phyloP scores from a whole-genome alignment of 1,284 basidiomycete genomes.

The Sphagnurus paluster region DNA sequence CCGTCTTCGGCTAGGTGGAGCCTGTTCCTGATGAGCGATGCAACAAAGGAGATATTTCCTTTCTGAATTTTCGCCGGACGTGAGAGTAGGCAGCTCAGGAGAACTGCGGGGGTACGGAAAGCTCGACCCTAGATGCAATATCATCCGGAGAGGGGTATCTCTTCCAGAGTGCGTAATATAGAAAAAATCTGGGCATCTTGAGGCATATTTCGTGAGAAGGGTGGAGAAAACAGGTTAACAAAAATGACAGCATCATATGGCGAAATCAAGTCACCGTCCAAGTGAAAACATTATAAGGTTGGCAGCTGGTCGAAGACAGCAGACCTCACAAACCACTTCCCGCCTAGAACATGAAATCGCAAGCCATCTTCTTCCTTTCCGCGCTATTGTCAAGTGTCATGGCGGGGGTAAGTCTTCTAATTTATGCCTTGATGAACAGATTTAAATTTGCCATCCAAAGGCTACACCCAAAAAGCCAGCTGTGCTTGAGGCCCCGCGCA shows the following conservation, averaged over 20 bases:
- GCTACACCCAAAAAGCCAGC: neutral
- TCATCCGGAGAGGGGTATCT: neutral
- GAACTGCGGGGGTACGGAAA: neutral
- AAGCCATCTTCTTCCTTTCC: neutral
- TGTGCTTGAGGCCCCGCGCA: slow-evolving; percentile 17
- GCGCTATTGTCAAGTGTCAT: neutral
- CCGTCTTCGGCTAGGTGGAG: neutral
- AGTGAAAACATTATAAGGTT: neutral
- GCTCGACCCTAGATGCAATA: slow-evolving; percentile 1
- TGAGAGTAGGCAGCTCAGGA: neutral
- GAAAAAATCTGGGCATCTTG: neutral
- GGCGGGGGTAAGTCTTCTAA: neutral
- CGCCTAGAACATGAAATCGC: neutral
- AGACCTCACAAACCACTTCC: neutral
- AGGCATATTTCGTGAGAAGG: neutral
- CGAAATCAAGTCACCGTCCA: neutral
- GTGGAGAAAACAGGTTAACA: neutral
- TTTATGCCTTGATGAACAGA: neutral
- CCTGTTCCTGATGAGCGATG: neutral
- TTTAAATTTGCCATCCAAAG: neutral
- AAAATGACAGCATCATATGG: neutral
- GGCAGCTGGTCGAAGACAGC: neutral
- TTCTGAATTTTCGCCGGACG: neutral
- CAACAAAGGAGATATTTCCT: neutral
- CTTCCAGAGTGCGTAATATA: neutral